A percentile compares a stretch with the other conserved stretches of the same genome.
These are phyloP conservation scores for Plectosphaerella plurivora DNA, from an alignment of 2,329 filamentous ascomycete species.

Conservation along the genomic window DNA sequence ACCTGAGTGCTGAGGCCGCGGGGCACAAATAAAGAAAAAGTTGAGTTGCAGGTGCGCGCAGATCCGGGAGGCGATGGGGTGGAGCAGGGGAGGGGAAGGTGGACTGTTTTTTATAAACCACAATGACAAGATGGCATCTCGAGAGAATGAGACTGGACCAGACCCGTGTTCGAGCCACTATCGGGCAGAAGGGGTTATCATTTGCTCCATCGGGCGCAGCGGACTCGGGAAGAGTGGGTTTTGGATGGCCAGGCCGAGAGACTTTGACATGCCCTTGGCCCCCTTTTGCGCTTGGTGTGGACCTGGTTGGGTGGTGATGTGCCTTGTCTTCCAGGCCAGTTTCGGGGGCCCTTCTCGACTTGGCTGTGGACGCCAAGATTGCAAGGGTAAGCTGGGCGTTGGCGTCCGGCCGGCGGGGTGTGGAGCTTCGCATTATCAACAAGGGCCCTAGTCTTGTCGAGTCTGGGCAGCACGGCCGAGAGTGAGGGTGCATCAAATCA, in stretches of 20 bases:
- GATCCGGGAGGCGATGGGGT: not conserved
- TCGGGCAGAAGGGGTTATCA: slow-evolving; percentile 11
- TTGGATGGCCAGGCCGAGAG: not conserved
- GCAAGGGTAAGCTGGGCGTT: too few species aligned
- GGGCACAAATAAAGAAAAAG: not conserved
- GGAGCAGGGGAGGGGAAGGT: not conserved
- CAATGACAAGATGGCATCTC: not conserved
- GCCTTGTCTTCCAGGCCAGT: too few species aligned
- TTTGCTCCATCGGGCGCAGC: slow-evolving; percentile 8
- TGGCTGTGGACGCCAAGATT: too few species aligned
- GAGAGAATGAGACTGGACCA: not conserved
- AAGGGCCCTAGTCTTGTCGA: too few species aligned
- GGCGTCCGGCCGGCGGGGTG: too few species aligned
- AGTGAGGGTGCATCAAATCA: too few species aligned
- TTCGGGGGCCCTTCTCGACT: too few species aligned
- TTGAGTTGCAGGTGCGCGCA: not conserved
- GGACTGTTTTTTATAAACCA: not conserved
- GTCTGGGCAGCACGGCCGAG: too few species aligned
- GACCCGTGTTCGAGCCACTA: slow-evolving; percentile 8
- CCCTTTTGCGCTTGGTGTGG: too few species aligned
- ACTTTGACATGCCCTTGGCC: too few species aligned
- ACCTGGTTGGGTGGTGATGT: too few species aligned
- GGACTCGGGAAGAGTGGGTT: not conserved
- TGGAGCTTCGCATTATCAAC: too few species aligned
- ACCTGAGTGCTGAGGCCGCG: not conserved